phyloP scores from a whole-genome alignment of 2,329 filamentous ascomycete species.

The Aureobasidium sp. region DNA sequence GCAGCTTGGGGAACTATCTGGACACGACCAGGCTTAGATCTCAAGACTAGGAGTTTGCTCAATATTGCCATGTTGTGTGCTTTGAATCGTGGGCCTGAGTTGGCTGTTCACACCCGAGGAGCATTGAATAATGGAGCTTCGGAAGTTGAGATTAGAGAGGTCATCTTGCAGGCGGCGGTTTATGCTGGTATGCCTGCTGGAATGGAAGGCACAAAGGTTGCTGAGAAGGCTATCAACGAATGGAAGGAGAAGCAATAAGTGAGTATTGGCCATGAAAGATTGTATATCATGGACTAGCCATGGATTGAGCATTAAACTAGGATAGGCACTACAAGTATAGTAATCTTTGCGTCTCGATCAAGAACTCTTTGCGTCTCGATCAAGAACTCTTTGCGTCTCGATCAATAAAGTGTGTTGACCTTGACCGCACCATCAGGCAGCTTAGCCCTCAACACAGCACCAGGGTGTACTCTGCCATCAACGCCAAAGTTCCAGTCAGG shows the following conservation, averaged over 20 bases:
- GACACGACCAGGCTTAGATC: constrained; percentile 54
- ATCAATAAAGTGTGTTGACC: constrained; percentile 20
- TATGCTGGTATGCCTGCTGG: constrained; percentile 49
- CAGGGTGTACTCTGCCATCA: constrained; percentile 36
- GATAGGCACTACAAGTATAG: neutral
- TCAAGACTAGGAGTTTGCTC: constrained; percentile 53
- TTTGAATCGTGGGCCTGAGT: constrained; percentile 50
- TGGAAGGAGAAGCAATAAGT: constrained; percentile 35
- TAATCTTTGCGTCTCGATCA: too few species aligned
- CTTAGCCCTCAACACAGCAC: constrained; percentile 38
- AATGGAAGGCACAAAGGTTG: constrained; percentile 46
- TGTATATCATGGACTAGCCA: neutral
- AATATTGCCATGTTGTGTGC: constrained; percentile 59
- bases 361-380: neutral
- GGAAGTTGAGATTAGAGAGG: constrained; percentile 56
- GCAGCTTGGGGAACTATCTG: constrained; percentile 57
- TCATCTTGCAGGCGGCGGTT: constrained; percentile 42
- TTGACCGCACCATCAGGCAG: constrained; percentile 35
- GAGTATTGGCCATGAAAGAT: neutral
- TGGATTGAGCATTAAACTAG: neutral
- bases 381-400: neutral
- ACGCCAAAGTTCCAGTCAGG: constrained; percentile 40
- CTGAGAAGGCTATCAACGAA: constrained; percentile 44
- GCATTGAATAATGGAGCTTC: constrained; percentile 55
- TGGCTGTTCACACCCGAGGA: constrained; percentile 54